These are phyloP conservation scores for Fraxinus albicans DNA, from an alignment of 305 asterid species.

Conservation along the genomic window DNA sequence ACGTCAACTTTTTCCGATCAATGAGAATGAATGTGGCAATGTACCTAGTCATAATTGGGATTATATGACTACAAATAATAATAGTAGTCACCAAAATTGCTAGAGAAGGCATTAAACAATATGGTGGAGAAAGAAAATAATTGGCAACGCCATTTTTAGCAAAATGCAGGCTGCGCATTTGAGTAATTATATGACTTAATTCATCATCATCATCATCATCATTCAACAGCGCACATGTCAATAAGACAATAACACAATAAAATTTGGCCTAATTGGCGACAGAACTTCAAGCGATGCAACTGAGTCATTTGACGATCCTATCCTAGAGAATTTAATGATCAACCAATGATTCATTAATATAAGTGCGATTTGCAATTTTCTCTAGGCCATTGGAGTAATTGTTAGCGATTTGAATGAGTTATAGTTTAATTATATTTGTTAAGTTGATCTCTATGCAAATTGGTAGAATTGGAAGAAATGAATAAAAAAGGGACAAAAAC, in stretches of 20 bases:
- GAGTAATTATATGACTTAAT: not conserved
- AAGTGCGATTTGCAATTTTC: no score
- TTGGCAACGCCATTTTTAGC: not conserved
- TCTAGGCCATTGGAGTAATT: no score
- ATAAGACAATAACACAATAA: not conserved
- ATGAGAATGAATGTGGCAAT: not conserved
- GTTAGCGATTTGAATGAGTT: no score
- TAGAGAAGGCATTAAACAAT: no score
- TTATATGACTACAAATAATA: no score
- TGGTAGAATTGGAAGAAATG: no score
- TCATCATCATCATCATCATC: not conserved
- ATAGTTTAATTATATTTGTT: no score
- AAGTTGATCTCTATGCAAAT: no score
- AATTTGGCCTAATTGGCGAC: not conserved
- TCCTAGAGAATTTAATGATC: not conserved
- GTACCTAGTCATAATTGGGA: not conserved
- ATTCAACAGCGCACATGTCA: no score
- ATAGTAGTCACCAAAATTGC: no score
- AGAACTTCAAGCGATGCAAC: not conserved
- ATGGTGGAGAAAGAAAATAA: not conserved
- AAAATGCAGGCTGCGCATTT: not conserved
- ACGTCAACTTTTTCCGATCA: no score
- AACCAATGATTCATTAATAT: not conserved
- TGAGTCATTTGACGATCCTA: not conserved
- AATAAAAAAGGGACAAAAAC: no score